Evolutionary conservation across 495 filamentous ascomycete species (phyloP).

Genomic region (Penicillium silybi): DNA sequence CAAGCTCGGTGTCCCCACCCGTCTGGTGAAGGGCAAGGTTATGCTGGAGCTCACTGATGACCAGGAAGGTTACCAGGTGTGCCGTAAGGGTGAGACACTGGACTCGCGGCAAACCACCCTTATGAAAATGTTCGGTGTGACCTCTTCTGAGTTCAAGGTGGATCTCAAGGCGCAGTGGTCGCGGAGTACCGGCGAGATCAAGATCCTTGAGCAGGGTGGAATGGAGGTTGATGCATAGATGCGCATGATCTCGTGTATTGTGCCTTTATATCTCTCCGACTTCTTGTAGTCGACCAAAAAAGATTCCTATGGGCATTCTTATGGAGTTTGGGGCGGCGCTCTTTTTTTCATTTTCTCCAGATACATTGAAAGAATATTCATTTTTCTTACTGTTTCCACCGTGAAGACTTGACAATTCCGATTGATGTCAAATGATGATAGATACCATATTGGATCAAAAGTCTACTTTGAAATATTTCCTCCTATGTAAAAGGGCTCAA

Average conservation of each 20-base stretch:
- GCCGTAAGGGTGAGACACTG: constrained; percentile 73
- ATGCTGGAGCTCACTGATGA: constrained; percentile 72
- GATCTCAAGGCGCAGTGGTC: constrained; percentile 62
- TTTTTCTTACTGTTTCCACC: constrained; percentile 18
- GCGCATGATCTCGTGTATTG: constrained; percentile 8
- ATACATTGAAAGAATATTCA: constrained; percentile 23
- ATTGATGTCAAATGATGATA: constrained; percentile 38
- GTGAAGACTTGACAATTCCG: constrained; percentile 21
- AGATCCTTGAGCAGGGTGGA: constrained; percentile 34
- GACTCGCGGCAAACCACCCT: constrained; percentile 87
- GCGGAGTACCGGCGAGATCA: constrained; percentile 37
- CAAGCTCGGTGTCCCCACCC: constrained; percentile 81
- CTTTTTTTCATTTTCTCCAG: constrained; percentile 19
- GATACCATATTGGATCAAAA: constrained; percentile 30
- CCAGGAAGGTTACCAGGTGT: constrained; percentile 65
- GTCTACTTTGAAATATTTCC: constrained; percentile 2
- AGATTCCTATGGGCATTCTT: constrained; percentile 32
- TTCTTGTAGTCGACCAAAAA: constrained; percentile 18
- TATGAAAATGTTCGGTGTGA: constrained; percentile 89
- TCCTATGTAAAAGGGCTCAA: constrained; percentile 21
- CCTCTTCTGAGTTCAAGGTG: constrained; percentile 83
- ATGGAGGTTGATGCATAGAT: constrained; percentile 43
- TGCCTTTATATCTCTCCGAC: constrained; percentile 18
- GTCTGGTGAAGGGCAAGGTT: constrained; percentile 83
- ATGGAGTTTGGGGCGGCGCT: constrained; percentile 41